A percentile compares a stretch with the other conserved stretches of the same genome.
phyloP scores from a whole-genome alignment of 2,329 filamentous ascomycete genomes.

The Hymenoscyphus infarciens region DNA sequence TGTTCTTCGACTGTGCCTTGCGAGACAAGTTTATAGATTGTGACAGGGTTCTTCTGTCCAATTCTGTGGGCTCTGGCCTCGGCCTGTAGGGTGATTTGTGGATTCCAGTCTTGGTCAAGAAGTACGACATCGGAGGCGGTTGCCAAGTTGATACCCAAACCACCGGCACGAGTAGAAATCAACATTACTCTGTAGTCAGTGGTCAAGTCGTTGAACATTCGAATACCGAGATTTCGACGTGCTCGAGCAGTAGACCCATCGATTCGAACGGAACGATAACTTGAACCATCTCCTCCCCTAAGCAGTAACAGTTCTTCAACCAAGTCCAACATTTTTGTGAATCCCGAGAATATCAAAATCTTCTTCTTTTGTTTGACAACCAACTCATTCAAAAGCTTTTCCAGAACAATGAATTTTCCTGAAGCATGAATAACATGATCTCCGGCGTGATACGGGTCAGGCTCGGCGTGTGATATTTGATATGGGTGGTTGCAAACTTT shows the following conservation, averaged over 20 bases:
- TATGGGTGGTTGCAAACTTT: constrained; percentile 93
- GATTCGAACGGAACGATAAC: constrained; percentile 70
- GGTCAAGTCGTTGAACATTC: constrained; percentile 83
- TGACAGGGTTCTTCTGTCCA: constrained; percentile 89
- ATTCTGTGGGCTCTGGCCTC: constrained; percentile 92
- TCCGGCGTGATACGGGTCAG: constrained; percentile 62
- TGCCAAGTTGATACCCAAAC: constrained; percentile 94
- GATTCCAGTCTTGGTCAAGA: constrained; percentile 95
- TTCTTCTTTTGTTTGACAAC: constrained; percentile 59
- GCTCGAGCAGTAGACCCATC: constrained; percentile 76
- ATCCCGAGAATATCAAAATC: constrained; percentile 97
- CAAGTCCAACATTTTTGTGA: constrained; percentile 82
- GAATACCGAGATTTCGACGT: constrained; percentile 89
- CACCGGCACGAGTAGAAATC: constrained; percentile 87
- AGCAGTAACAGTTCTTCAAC: constrained; percentile 77
- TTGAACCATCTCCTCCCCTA: constrained; percentile 53
- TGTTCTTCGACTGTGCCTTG: constrained; percentile 87
- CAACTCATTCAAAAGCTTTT: constrained; percentile 81
- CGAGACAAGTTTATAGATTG: constrained; percentile 92
- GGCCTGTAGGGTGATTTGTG: constrained; percentile 94
- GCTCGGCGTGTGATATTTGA: constrained; percentile 31
- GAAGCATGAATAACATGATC: constrained; percentile 86
- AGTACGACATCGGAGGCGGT: constrained; percentile 97
- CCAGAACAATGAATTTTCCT: constrained; percentile 78
- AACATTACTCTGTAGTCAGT: constrained; percentile 86